Conservation (phyloP, 2,329 filamentous ascomycete genomes). For the Nigrograna mackinnonii region DNA sequence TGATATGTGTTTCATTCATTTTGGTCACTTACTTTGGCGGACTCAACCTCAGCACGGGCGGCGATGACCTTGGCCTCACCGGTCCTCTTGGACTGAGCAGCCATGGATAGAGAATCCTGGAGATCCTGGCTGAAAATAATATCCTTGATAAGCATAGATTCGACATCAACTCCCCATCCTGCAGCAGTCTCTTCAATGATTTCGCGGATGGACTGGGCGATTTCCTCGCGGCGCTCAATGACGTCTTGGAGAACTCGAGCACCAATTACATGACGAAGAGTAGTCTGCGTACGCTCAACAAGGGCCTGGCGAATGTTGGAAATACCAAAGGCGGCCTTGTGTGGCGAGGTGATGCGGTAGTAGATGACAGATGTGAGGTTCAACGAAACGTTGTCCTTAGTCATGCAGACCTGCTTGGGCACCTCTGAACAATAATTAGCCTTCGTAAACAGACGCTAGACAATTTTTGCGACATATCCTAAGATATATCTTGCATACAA, state of each 20-base stretch:
- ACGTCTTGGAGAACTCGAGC: slow-evolving; percentile 96
- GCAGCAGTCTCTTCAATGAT: slow-evolving; percentile 95
- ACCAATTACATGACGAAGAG: slow-evolving; percentile 93
- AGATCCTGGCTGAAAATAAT: slow-evolving; percentile 96
- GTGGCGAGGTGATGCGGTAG: slow-evolving; percentile 93
- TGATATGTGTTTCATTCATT: background rate
- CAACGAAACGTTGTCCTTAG: slow-evolving; percentile 97
- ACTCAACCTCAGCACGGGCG: slow-evolving; percentile 94
- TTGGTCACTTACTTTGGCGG: slow-evolving; percentile 63
- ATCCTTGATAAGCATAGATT: slow-evolving; percentile 99
- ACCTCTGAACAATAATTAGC: slow-evolving; percentile 65
- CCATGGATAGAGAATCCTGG: slow-evolving; percentile 96
- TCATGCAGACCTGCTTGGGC: slow-evolving; percentile 97
- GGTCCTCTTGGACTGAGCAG: slow-evolving; percentile 96
- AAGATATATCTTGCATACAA: background rate
- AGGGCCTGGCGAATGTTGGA: slow-evolving; percentile 94
- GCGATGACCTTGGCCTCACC: slow-evolving; percentile 99
- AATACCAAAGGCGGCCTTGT: slow-evolving; percentile 97
- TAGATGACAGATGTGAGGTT: slow-evolving; percentile 97
- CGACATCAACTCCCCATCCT: slow-evolving; percentile 94
- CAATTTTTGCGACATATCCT: background rate
- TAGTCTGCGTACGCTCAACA: slow-evolving; percentile 96
- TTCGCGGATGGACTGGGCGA: slow-evolving; percentile 91
- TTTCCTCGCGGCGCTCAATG: slow-evolving; percentile 96
- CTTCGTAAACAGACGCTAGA: too few species aligned